These are phyloP conservation scores for Penicillium canariense DNA, from an alignment of 495 filamentous ascomycete genomes.

Conservation along the genomic window DNA sequence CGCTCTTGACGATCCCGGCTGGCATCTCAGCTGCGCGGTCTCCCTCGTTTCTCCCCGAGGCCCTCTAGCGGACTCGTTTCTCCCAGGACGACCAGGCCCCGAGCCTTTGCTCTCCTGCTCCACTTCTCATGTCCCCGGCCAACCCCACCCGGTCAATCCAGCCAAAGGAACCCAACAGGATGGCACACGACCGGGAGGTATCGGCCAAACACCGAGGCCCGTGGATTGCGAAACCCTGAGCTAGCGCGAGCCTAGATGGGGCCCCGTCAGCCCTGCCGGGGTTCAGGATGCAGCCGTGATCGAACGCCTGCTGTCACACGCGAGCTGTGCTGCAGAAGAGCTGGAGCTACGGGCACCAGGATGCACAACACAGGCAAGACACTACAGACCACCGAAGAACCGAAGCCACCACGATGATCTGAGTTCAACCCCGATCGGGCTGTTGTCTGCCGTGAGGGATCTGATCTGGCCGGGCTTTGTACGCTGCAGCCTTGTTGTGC, in stretches of 20 bases:
- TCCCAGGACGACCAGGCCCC: neutral
- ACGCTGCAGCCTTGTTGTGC: slow-evolving; percentile 8
- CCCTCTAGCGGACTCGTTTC: too few relatives aligned
- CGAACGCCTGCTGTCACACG: neutral
- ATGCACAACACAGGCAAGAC: neutral
- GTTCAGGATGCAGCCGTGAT: neutral
- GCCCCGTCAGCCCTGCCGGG: neutral
- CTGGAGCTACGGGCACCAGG: neutral
- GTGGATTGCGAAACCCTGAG: neutral
- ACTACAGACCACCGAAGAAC: neutral
- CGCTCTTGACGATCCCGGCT: neutral
- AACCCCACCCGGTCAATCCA: neutral
- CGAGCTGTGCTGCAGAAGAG: neutral
- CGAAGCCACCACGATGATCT: slow-evolving; percentile 4
- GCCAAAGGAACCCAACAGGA: neutral
- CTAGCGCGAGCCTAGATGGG: neutral
- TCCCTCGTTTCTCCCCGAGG: neutral
- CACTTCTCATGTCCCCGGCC: neutral
- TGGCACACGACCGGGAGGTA: too few relatives aligned
- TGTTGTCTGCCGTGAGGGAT: too few relatives aligned
- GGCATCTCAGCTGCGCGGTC: neutral
- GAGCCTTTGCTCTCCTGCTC: neutral
- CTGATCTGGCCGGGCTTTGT: slow-evolving; percentile 6
- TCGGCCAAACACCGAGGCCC: neutral
- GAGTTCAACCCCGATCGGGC: slow-evolving; percentile 7